Base-by-base conservation (phyloP, 1,139 yeast genomes). In the Suhomyces guaymorum region DNA sequence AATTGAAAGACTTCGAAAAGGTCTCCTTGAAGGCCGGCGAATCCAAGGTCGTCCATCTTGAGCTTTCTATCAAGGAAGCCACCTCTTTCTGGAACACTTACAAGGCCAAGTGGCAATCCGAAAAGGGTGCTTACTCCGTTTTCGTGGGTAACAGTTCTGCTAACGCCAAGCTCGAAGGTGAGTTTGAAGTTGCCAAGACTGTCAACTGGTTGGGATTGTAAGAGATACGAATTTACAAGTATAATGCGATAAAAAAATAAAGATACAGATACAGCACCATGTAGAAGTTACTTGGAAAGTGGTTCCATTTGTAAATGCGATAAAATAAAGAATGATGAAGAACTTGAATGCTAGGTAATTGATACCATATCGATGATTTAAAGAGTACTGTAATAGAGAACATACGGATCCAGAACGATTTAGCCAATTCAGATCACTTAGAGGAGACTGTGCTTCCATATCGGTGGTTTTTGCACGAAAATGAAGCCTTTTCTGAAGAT, bases 1-100 rank as follows among this genome's bases (percentile, higher is more conserved):
- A 79, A 48, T 66, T 78, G 49, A 76, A 73, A 53, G 80, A 72
- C 27, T 78, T 74, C 48, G 68, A 59, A 27, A 78, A 78, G 56
- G 71, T 76, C 12, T 49, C 46, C 21, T 52, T 78, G 39, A 48
- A 56, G 24, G 57, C 76, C 4, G 75, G 74, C 12, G 65, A 70
- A 48, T 43, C 64, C 18, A 57, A 59, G 41, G 49, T 59, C 3
- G 76, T 68, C 17, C 42, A 48, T 3, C 45, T 75, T 19, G 43
- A 46, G 11, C 45, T 74, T 16, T 61, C 69, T 1, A 42, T 69
- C 42, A 73, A 70, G 47, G 76, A 76, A 44, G 74, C 80, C 17
- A 65, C 74, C 7, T 75, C 82, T 0, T 77, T 61, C 64, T 78
- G 74, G 67, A 75, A 77, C 51, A 72, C 66, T 35, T 63, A 63